Base-by-base conservation (phyloP, 129 eudicot species). In the Smallanthus sonchifolius region DNA sequence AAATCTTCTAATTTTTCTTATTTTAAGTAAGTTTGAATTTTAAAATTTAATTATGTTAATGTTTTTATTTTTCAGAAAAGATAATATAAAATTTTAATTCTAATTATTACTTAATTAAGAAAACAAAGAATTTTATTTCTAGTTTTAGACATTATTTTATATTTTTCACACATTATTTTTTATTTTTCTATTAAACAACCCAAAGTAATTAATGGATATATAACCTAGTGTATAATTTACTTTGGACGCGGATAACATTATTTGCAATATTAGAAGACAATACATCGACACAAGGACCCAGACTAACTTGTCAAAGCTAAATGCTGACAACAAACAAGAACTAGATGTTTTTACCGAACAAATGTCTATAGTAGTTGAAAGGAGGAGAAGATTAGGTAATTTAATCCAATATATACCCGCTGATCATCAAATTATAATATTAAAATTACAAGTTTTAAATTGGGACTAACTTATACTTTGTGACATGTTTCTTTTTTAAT, bases 271-370 rank as follows among this genome's bases (percentile, higher is more conserved):
- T 10, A 78, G 66, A 79, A 81, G 83, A 73, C 84, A 85, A 69
- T 81, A 83, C 74, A 32, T 72, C 2, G 88, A 88, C 77, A 79
- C 85, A 76, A 85, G 95, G 59, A 88, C 90, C 68, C 95, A 85
- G 28, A 55, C 85, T 34, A 85, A 88, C 69, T 64, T 88, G 37
- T 85, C 79, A 13, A 88, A 88, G 84, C 72, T 88, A 61, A 83
- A 83, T 16, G 75, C 84, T 42, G 68, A 70, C 62, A 17, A 71
- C 67, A 40, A 30, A 49, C 81, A 72, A 65, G 75, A 78, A 17
- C 15, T 30, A n/a, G 75, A 83, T 44, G 75, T 85, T 67, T 17
- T 4, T 40, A 83, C 77, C 7, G 87, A 88, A 61, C 68, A 67
- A 16, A 75, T 88, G 78, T 78, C 85, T 3, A 34, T 70, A 52